phyloP scores from a whole-genome alignment of 148 eudicot species.

The Linanthus parryae region DNA sequence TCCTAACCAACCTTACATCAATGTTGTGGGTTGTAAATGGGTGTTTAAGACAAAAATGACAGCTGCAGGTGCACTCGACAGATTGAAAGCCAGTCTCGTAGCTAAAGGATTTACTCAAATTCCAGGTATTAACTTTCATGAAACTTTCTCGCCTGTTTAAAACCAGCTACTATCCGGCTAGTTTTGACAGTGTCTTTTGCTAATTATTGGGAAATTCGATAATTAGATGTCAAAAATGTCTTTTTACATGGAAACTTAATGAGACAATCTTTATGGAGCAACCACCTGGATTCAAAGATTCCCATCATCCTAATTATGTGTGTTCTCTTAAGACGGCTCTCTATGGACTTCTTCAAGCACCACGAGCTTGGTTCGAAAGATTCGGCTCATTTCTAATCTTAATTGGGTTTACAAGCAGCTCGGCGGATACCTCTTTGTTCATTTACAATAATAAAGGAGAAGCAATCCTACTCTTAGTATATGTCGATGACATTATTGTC shows the following conservation, averaged over 20 bases:
- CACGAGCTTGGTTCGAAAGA: neutral
- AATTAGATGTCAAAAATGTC: neutral
- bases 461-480: neutral
- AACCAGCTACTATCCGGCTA: conserved; percentile 7
- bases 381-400: neutral
- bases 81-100: conserved; percentile 14
- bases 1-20: conserved; percentile 2
- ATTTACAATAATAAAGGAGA: neutral
- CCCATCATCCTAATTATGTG: neutral
- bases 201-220: neutral
- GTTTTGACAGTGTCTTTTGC: neutral
- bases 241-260: conserved; percentile 11
- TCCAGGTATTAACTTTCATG: conserved; percentile 16
- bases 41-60: neutral
- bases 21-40: conserved; percentile 18
- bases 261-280: conserved; percentile 5
- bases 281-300: neutral
- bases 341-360: neutral
- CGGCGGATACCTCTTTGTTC: neutral
- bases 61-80: conserved; percentile 8
- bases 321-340: neutral
- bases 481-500: too few relatives aligned
- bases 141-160: conserved; percentile 14
- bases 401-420: neutral
- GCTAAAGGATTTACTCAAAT: conserved; percentile 12